Percentiles rank a stretch among this genome's conserved stretches.
Conservation (phyloP, 2,329 filamentous ascomycete genomes). For the Metarhizium brunneum region DNA sequence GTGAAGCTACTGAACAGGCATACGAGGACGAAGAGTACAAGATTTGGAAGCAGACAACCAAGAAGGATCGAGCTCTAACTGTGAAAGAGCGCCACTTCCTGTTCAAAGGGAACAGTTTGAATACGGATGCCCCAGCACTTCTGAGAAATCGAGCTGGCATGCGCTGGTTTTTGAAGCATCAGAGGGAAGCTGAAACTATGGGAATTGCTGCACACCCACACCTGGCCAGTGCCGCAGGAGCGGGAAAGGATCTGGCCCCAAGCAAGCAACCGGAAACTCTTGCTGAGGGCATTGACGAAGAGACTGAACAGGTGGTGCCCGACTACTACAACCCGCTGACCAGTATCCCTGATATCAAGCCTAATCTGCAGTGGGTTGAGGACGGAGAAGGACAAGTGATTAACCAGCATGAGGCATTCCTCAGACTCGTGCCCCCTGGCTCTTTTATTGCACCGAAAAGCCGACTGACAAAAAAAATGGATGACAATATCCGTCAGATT, state of each 20-base stretch:
- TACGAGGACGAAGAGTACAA: constrained; percentile 94
- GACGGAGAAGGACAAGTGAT: constrained; percentile 84
- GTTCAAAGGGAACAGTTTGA: constrained; percentile 77
- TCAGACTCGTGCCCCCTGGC: constrained; percentile 66
- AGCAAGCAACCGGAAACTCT: constrained; percentile 60
- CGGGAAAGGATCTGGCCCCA: constrained; percentile 34
- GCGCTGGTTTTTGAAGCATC: constrained; percentile 75
- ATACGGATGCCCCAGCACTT: constrained; percentile 78
- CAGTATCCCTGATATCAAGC: constrained; percentile 73
- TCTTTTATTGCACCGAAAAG: constrained; percentile 69
- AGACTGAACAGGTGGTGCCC: constrained; percentile 74
- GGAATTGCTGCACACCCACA: constrained; percentile 28
- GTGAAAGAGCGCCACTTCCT: constrained; percentile 80
- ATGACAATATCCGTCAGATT: constrained; percentile 87
- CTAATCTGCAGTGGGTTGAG: constrained; percentile 76
- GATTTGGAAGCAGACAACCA: constrained; percentile 97
- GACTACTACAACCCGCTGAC: constrained; percentile 91
- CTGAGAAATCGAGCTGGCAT: constrained; percentile 80
- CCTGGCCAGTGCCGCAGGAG: constrained; percentile 25
- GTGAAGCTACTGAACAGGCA: constrained; percentile 60
- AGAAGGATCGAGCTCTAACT: constrained; percentile 82
- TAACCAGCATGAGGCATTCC: constrained; percentile 76
- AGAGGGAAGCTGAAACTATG: constrained; percentile 55
- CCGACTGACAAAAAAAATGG: constrained; percentile 67
- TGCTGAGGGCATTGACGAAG: constrained; percentile 89